These are phyloP conservation scores for Knufia petricola DNA, from an alignment of 2,329 filamentous ascomycete genomes.

Conservation along the genomic window DNA sequence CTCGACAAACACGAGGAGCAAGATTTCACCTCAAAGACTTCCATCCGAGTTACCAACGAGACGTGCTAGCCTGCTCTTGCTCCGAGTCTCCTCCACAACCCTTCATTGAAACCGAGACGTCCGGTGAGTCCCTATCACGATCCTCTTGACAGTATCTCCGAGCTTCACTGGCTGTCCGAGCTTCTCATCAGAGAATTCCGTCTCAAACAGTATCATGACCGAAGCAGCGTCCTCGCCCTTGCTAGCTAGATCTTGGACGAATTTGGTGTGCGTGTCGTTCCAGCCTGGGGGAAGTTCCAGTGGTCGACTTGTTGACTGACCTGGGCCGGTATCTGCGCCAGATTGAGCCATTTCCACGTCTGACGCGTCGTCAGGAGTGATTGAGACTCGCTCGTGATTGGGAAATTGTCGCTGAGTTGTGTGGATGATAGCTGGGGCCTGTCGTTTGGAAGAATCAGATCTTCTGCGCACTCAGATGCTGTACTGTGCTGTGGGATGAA, in stretches of 20 bases:
- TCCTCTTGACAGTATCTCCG: not conserved
- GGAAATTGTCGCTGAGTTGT: too few species aligned
- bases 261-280: constrained; percentile 18
- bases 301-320: not conserved
- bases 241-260: constrained; percentile 15
- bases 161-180: not conserved
- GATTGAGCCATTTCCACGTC: not conserved
- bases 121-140: not conserved
- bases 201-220: constrained; percentile 24
- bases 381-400: too few species aligned
- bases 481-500: too few species aligned
- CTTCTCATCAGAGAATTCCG: constrained; percentile 20
- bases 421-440: too few species aligned
- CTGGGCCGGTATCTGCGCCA: not conserved
- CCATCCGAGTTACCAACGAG: too few species aligned
- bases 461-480: too few species aligned
- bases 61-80: too few species aligned
- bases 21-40: too few species aligned
- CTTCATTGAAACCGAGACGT: too few species aligned
- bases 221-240: constrained; percentile 20
- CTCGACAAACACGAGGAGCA: too few species aligned
- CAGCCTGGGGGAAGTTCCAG: constrained; percentile 10
- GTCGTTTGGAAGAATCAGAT: too few species aligned
- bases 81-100: too few species aligned
- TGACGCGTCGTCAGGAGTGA: not conserved